Evolutionary conservation across 345 rosid genomes (phyloP).

Genomic region (Sisymbrium altissimum): DNA sequence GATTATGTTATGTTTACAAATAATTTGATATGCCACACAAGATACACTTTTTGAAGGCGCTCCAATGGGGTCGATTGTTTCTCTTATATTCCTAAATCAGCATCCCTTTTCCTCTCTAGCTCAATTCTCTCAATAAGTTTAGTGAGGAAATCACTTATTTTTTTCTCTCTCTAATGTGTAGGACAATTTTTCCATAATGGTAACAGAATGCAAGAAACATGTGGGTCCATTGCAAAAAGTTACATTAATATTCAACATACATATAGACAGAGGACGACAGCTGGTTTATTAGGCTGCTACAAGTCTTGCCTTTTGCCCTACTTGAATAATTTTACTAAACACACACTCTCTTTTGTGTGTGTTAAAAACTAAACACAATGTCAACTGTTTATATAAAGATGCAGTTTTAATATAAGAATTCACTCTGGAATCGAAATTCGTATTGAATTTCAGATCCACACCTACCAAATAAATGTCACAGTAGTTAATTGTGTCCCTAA

Average conservation of each 20-base stretch:
- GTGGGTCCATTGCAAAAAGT: slow-evolving; percentile 31
- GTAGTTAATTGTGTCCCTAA: neutral
- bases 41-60: slow-evolving; percentile 21
- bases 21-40: slow-evolving; percentile 4
- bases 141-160: neutral
- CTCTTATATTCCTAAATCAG: slow-evolving; percentile 9
- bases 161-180: neutral
- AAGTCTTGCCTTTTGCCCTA: slow-evolving; percentile 31
- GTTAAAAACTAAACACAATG: neutral
- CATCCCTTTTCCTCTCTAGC: neutral
- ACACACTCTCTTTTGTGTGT: neutral
- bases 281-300: slow-evolving; percentile 34
- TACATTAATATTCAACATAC: slow-evolving; percentile 23
- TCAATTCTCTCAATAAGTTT: neutral
- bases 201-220: slow-evolving; percentile 34
- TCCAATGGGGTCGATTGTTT: slow-evolving; percentile 10
- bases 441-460: neutral
- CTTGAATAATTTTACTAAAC: slow-evolving; percentile 20
- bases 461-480: slow-evolving; percentile 8
- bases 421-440: neutral
- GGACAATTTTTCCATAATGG: slow-evolving; percentile 27
- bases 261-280: slow-evolving; percentile 33
- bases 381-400: neutral
- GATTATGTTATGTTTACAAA: neutral
- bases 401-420: neutral